Percentiles rank a stretch among this genome's conserved stretches.
These are phyloP conservation scores for Ceratocystis ficicola DNA, from an alignment of 2,329 filamentous ascomycete species.

Conservation along the genomic window DNA sequence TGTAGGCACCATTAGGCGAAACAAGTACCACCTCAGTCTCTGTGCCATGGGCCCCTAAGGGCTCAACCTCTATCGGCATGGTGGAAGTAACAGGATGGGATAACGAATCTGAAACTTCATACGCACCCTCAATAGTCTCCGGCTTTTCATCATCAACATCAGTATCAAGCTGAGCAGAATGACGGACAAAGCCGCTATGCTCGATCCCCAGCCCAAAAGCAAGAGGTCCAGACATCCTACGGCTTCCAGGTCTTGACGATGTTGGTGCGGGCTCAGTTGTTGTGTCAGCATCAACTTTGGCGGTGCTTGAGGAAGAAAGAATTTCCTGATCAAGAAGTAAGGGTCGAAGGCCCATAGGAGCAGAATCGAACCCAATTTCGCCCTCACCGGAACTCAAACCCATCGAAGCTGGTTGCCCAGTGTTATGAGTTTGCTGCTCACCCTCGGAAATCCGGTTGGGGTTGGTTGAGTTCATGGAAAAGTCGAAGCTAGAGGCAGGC, in stretches of 20 bases:
- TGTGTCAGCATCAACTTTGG: neutral
- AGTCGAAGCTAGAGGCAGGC: neutral
- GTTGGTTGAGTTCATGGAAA: neutral
- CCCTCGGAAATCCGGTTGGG: neutral
- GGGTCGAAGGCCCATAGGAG: neutral
- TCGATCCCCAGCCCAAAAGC: conserved; percentile 29
- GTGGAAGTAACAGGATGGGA: neutral
- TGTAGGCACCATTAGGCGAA: neutral
- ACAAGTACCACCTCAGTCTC: neutral
- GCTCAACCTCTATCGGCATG: neutral
- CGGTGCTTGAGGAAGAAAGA: neutral
- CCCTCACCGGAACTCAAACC: neutral
- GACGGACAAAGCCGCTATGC: conserved; percentile 3
- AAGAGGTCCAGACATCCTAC: conserved; percentile 22
- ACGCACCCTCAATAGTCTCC: neutral
- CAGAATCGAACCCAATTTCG: neutral
- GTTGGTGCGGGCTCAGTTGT: neutral
- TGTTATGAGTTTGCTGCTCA: neutral
- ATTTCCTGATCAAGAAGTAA: neutral
- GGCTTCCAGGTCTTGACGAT: neutral
- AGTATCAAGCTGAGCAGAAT: conserved; percentile 2
- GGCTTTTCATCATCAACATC: neutral
- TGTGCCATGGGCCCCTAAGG: neutral
- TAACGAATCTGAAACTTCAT: neutral
- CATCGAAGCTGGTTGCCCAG: neutral